These are phyloP conservation scores for Diaporthe longicolla DNA, from an alignment of 2,329 filamentous ascomycete species.

Conservation along the genomic window DNA sequence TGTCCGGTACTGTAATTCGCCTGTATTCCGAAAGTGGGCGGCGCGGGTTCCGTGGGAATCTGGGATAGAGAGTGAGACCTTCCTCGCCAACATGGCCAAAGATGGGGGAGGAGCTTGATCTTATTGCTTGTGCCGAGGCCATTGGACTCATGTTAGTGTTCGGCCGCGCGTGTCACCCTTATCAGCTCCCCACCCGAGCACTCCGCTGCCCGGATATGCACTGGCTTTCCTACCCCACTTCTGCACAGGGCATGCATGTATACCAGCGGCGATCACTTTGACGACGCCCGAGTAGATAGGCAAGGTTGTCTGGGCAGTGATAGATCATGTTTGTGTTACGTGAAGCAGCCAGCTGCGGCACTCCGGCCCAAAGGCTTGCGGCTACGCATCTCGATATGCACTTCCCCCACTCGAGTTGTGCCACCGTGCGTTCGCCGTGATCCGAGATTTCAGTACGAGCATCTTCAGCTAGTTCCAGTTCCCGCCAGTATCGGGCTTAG, in stretches of 20 bases:
- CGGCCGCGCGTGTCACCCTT: constrained; percentile 11
- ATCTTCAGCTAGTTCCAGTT: background rate
- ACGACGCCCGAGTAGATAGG: constrained; percentile 10
- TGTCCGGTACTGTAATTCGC: constrained; percentile 18
- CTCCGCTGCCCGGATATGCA: constrained; percentile 13
- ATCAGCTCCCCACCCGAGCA: constrained; percentile 27
- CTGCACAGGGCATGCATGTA: background rate
- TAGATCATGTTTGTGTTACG: background rate
- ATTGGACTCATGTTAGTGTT: background rate
- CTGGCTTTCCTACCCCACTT: constrained; percentile 28
- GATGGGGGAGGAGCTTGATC: constrained; percentile 32
- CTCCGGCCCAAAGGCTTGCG: background rate
- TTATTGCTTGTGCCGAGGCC: constrained; percentile 21
- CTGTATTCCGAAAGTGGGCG: constrained; percentile 31
- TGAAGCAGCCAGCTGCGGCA: background rate
- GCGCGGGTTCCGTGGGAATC: background rate
- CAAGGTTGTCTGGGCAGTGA: background rate
- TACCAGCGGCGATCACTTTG: constrained; percentile 9
- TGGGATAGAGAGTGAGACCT: background rate
- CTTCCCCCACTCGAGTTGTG: constrained; percentile 22
- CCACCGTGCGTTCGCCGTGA: background rate
- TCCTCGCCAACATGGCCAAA: constrained; percentile 16
- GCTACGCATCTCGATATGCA: background rate
- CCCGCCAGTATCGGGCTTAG: background rate
- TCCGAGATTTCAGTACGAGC: background rate